Percentiles rank a stretch among this genome's conserved stretches.
Evolutionary conservation across 345 rosid species (phyloP).

Genomic region (Tarenaya hassleriana): DNA sequence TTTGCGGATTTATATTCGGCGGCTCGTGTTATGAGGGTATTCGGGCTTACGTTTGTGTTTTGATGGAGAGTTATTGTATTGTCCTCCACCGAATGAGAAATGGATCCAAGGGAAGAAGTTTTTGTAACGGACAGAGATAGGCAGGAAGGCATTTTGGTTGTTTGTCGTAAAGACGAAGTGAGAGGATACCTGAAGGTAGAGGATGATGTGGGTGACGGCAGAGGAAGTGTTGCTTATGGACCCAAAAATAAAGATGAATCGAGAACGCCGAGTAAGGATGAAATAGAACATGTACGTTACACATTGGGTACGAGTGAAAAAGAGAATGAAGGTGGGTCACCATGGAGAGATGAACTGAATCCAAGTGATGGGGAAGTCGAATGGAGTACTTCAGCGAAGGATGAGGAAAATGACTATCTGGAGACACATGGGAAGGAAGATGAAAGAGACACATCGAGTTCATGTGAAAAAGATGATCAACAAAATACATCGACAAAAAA

Average conservation of each 20-base stretch:
- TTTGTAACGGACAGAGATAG: slow-evolving; percentile 10
- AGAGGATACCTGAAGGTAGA: slow-evolving; percentile 21
- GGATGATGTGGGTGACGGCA: slow-evolving; percentile 12
- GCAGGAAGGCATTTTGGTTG: slow-evolving; percentile 27
- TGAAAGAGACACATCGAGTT: background rate
- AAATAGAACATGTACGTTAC: background rate
- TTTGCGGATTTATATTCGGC: no score
- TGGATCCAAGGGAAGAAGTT: no score
- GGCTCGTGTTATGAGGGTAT: no score
- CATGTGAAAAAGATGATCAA: slow-evolving; percentile 3
- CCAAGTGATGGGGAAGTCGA: background rate
- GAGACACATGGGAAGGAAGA: background rate
- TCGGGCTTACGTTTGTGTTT: no score
- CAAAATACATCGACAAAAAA: background rate
- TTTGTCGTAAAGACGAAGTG: slow-evolving; percentile 22
- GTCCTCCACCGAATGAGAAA: background rate
- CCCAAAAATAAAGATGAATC: slow-evolving; percentile 26
- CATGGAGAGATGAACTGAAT: no score
- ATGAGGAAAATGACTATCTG: background rate
- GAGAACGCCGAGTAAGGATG: slow-evolving; percentile 11
- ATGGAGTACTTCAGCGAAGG: background rate
- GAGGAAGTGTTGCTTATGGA: slow-evolving; percentile 1
- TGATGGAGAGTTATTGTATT: background rate
- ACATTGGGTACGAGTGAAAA: slow-evolving; percentile 8
- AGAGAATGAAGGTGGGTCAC: background rate